Conservation (phyloP, 148 eudicot species). For the Rhododendron ovatum region DNA sequence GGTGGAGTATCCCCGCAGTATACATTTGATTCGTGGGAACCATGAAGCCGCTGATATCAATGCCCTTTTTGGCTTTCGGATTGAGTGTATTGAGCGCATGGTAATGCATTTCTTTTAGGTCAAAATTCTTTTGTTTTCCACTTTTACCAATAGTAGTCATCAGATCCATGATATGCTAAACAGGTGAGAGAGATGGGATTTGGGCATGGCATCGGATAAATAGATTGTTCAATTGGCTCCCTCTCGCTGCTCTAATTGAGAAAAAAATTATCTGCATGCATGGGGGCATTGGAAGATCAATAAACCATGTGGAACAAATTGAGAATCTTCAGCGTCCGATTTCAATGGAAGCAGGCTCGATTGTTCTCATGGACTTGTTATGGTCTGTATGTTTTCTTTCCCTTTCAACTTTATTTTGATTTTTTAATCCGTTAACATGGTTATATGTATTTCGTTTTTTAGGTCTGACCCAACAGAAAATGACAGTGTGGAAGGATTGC, state of each 20-base stretch:
- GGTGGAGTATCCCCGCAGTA: constrained; percentile 80
- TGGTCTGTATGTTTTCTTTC: constrained; percentile 43
- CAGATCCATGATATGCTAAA: constrained; percentile 12
- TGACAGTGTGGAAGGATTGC: constrained; percentile 91
- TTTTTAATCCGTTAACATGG: neutral
- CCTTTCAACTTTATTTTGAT: neutral
- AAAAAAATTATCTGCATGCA: constrained; percentile 98
- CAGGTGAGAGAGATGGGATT: constrained; percentile 96
- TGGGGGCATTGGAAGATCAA: constrained; percentile 98
- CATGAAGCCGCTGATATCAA: constrained; percentile 99
- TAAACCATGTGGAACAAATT: constrained; percentile 90
- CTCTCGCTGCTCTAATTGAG: constrained; percentile 96
- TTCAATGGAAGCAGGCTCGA: constrained; percentile 95
- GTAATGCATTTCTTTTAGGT: constrained; percentile 30
- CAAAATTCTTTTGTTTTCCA: constrained; percentile 1
- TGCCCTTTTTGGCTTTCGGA: constrained; percentile 98
- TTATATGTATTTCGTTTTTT: constrained; percentile 12
- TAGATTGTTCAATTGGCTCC: constrained; percentile 98
- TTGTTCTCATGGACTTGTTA: constrained; percentile 89
- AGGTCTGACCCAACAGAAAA: constrained; percentile 99
- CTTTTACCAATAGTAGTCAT: constrained; percentile 3
- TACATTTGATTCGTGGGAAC: constrained; percentile 98
- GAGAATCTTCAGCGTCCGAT: constrained; percentile 92
- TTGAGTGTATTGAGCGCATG: constrained; percentile 99
- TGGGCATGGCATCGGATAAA: constrained; percentile 98